Percentiles rank a stretch among this genome's conserved stretches.
Conservation (phyloP, 768 basidiomycete genomes). For the Termitomyces eurrhizus region DNA sequence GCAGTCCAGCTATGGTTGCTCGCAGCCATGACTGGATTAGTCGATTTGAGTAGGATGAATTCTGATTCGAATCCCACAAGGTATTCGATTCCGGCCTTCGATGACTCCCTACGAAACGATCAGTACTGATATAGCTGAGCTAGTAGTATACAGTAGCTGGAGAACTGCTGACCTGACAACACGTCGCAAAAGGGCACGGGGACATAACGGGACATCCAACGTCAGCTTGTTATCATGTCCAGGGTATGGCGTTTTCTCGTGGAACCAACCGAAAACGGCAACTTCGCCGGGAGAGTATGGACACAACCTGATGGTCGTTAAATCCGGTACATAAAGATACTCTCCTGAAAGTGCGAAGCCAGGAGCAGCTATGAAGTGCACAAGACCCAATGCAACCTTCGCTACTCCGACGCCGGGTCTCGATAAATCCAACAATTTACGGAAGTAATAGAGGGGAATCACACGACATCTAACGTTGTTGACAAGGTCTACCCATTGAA, state of each 20-base stretch:
- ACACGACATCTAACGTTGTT: conserved; percentile 60
- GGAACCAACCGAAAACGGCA: conserved; percentile 64
- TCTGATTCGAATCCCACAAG: conserved; percentile 69
- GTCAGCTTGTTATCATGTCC: conserved; percentile 27
- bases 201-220: conserved; percentile 49
- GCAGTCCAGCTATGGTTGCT: conserved; percentile 47
- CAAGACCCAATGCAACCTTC: conserved; percentile 47
- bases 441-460: conserved; percentile 51
- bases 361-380: conserved; percentile 39
- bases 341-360: conserved; percentile 55
- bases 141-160: too few species aligned
- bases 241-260: conserved; percentile 46
- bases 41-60: conserved; percentile 59
- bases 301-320: conserved; percentile 46
- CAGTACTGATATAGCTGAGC: not conserved
- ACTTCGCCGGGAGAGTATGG: conserved; percentile 59
- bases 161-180: conserved; percentile 48
- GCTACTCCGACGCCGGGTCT: conserved; percentile 52
- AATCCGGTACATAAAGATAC: conserved; percentile 55
- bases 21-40: conserved; percentile 39
- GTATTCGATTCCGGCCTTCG: conserved; percentile 37
- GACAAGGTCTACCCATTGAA: conserved; percentile 64
- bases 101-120: conserved; percentile 24
- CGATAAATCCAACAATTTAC: conserved; percentile 42
- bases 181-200: conserved; percentile 49